Conservation (phyloP, 2,329 filamentous ascomycete species). For the Fusarium nematophilum region DNA sequence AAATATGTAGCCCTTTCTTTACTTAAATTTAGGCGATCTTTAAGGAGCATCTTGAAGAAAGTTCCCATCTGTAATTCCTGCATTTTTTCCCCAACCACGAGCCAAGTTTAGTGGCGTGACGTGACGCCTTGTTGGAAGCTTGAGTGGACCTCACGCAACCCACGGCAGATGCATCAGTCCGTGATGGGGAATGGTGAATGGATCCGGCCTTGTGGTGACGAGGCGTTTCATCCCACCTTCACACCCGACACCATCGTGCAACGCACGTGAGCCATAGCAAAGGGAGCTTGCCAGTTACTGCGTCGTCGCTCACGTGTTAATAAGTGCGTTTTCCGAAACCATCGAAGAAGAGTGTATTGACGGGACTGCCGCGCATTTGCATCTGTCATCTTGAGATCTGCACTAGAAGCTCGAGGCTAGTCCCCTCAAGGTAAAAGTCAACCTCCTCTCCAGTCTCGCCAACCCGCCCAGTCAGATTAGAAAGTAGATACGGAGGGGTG, state of each 20-base stretch:
- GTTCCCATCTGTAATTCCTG: too few relatives aligned
- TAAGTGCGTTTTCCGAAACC: conserved; percentile 12
- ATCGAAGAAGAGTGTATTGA: conserved; percentile 4
- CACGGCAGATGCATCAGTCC: conserved; percentile 26
- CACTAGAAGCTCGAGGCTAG: conserved; percentile 22
- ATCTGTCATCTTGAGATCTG: conserved; percentile 26
- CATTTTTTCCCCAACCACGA: too few relatives aligned
- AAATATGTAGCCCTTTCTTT: too few relatives aligned
- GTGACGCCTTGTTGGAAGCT: conserved; percentile 14
- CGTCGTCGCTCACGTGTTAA: conserved; percentile 16
- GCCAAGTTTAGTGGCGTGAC: conserved; percentile 20
- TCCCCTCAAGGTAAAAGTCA: conserved; percentile 29
- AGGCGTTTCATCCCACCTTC: conserved; percentile 15
- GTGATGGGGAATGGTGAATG: conserved; percentile 17
- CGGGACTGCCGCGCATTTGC: conserved; percentile 15
- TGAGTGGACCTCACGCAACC: conserved; percentile 16
- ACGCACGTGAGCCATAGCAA: not conserved
- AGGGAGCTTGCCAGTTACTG: not conserved
- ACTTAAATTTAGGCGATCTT: too few relatives aligned
- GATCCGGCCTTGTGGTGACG: conserved; percentile 14
- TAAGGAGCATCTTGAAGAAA: too few relatives aligned
- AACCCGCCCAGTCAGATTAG: not conserved
- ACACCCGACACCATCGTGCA: not conserved
- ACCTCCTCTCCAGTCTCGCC: not conserved
- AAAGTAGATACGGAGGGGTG: not conserved